phyloP scores from a whole-genome alignment of 2,329 filamentous ascomycete species.

The Calonectria pseudoturangicola region DNA sequence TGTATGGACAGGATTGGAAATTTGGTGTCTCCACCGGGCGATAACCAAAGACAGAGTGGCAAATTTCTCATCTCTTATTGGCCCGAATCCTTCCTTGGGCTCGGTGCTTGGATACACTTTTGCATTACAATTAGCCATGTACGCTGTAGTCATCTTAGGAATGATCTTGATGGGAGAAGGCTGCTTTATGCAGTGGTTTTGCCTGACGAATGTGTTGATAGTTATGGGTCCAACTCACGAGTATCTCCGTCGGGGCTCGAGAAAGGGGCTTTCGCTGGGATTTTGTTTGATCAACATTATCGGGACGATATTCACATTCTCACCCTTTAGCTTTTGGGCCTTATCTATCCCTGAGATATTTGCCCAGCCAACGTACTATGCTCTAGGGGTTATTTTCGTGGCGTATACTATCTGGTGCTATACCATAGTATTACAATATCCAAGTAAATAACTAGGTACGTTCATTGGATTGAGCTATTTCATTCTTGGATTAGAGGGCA shows the following conservation, averaged over 20 bases:
- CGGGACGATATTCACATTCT: slow-evolving; percentile 13
- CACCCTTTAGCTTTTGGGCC: slow-evolving; percentile 22
- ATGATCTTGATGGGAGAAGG: slow-evolving; percentile 16
- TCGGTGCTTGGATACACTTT: slow-evolving; percentile 7
- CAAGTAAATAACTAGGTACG: background rate
- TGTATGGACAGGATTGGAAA: slow-evolving; percentile 17
- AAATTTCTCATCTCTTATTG: slow-evolving; percentile 16
- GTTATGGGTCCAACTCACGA: slow-evolving; percentile 22
- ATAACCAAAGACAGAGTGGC: slow-evolving; percentile 20
- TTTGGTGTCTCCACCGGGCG: slow-evolving; percentile 25
- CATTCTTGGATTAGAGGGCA: no score
- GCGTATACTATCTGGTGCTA: slow-evolving; percentile 17
- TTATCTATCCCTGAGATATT: slow-evolving; percentile 21
- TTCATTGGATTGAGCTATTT: no score
- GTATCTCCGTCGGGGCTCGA: slow-evolving; percentile 22
- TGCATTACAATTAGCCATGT: slow-evolving; percentile 17
- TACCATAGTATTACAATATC: slow-evolving; percentile 15
- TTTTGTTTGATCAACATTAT: slow-evolving; percentile 24
- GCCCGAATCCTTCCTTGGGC: slow-evolving; percentile 16
- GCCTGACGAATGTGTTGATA: slow-evolving; percentile 21
- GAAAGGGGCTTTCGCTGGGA: slow-evolving; percentile 13
- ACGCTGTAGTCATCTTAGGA: slow-evolving; percentile 15
- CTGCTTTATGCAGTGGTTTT: slow-evolving; percentile 25
- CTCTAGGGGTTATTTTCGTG: slow-evolving; percentile 5
- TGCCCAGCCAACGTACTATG: slow-evolving; percentile 4